Percentiles rank a stretch among this genome's conserved stretches.
phyloP scores from a whole-genome alignment of 2,329 filamentous ascomycete species.

The Ophiosphaerella narmari region DNA sequence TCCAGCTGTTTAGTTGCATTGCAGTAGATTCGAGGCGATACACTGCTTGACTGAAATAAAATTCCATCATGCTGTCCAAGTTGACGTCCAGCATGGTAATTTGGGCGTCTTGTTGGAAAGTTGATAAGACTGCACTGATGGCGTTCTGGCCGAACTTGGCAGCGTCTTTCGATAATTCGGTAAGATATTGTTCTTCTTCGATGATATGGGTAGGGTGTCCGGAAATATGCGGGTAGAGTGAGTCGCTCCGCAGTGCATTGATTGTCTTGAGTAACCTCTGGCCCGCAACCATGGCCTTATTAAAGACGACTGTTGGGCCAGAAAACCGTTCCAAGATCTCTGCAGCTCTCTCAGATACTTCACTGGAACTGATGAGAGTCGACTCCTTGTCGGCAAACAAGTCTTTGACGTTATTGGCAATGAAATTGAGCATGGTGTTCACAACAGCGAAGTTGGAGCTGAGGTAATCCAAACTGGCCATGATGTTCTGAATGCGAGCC shows the following conservation, averaged over 20 bases:
- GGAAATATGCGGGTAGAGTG: constrained; percentile 34
- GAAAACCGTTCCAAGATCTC: constrained; percentile 49
- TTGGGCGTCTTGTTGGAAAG: constrained; percentile 9
- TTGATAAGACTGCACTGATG: constrained; percentile 3
- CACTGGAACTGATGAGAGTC: background rate
- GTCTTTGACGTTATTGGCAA: constrained; percentile 7
- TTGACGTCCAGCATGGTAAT: constrained; percentile 4
- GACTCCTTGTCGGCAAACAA: constrained; percentile 5
- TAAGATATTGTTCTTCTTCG: constrained; percentile 24
- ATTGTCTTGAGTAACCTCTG: constrained; percentile 29
- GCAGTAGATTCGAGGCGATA: constrained; percentile 10
- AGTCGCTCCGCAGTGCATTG: constrained; percentile 25
- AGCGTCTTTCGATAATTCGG: constrained; percentile 17
- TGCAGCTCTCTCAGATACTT: constrained; percentile 7
- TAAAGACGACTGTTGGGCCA: constrained; percentile 15
- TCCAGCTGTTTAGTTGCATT: constrained; percentile 62
- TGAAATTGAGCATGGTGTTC: constrained; percentile 13
- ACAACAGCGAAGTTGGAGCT: constrained; percentile 22
- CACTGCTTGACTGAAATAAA: constrained; percentile 9
- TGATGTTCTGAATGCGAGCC: constrained; percentile 24
- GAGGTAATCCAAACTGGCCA: constrained; percentile 26
- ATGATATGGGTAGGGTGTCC: constrained; percentile 24
- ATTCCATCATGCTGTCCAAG: constrained; percentile 4
- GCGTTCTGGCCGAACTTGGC: constrained; percentile 9
- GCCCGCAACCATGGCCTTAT: constrained; percentile 22